Evolutionary conservation across 306 rosid species (phyloP), one percentile per base, ranked within the genome.

Genomic region (Citrullus mucosospermus): DNA sequence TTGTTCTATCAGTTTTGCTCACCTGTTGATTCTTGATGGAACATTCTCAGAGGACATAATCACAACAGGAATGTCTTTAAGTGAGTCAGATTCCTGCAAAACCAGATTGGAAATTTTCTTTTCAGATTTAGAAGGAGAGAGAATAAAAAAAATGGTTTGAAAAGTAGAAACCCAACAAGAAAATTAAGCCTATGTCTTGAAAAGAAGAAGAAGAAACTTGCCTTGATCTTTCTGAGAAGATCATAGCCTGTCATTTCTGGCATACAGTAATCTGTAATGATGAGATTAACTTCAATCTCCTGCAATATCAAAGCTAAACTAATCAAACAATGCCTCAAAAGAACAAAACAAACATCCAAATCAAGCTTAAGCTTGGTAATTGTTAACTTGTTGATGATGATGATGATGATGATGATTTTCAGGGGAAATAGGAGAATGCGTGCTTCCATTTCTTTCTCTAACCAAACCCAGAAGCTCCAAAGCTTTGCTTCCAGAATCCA

Each of bases 161-260:
- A 20, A 69, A 69, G 16, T 69, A 10, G 10, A n/a, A n/a, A 17
- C 38, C 13, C 25, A 67, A 18, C 73, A 4, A 67, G 32, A 67
- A 18, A 66, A 38, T 30, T 17, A 66, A 66, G 50, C 8, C 7
- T 4, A 36, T 66, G 16, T 17, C 0, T 36, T n/a, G 14, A 39
- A 41, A 68, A 68, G 56, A 36, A 72, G 53, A 51, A 13, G 13
- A 74, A 32, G 59, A 61, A 6, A 22, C 77, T 73, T 87, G 89
- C 97, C 90, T 93, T 92, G 79, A 93, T 88, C 80, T 89, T 92
- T 87, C 86, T 87, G 30, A 91, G 85, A 43, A 92, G 90, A 81
- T 93, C 98, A 88, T 87, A 90, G 82, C 98, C 98, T 18, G 97
- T 89, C 92, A 93, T 93, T 81, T 86, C 97, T 70, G 98, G 98